phyloP scores from a whole-genome alignment of 2,329 filamentous ascomycete species.

The Penicillium aurantiogriseum region DNA sequence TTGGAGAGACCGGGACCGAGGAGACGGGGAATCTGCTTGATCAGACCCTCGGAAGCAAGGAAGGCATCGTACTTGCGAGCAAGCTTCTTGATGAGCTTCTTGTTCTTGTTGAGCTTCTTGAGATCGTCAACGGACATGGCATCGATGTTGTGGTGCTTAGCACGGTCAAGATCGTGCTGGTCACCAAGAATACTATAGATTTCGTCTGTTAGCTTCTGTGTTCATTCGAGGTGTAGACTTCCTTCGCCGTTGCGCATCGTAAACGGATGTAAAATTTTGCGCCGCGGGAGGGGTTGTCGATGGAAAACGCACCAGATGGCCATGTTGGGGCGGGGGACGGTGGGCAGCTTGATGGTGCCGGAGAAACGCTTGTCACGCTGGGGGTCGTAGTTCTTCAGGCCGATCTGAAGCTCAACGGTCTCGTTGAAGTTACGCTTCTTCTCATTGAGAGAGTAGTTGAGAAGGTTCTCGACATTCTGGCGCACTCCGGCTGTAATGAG shows the following conservation, averaged over 20 bases:
- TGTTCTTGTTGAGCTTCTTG: constrained; percentile 99
- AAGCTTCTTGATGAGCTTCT: constrained; percentile 99
- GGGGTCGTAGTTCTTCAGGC: constrained; percentile 98
- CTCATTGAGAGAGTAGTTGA: constrained; percentile 90
- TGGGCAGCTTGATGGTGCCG: constrained; percentile 93
- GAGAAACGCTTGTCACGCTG: constrained; percentile 99
- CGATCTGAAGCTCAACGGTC: constrained; percentile 80
- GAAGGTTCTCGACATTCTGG: constrained; percentile 86
- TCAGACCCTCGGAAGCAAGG: constrained; percentile 91
- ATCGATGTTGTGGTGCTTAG: constrained; percentile 97
- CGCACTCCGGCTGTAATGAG: constrained; percentile 74
- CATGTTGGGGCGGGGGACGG: constrained; percentile 89
- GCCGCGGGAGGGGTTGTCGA: not conserved
- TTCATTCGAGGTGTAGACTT: not conserved
- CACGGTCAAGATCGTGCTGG: constrained; percentile 99
- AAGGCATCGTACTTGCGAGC: constrained; percentile 99
- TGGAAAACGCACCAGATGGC: constrained; percentile 64
- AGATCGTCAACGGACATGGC: constrained; percentile 98
- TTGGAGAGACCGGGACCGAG: constrained; percentile 97
- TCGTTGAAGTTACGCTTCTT: constrained; percentile 99
- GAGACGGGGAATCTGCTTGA: constrained; percentile 99
- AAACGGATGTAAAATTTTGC: not conserved
- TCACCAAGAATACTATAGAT: constrained; percentile 72
- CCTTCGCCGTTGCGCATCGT: not conserved
- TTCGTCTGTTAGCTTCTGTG: not conserved